Evolutionary conservation across 371 early-diverging fungal genomes (phyloP).

Genomic region (Lichtheimia corymbifera): DNA sequence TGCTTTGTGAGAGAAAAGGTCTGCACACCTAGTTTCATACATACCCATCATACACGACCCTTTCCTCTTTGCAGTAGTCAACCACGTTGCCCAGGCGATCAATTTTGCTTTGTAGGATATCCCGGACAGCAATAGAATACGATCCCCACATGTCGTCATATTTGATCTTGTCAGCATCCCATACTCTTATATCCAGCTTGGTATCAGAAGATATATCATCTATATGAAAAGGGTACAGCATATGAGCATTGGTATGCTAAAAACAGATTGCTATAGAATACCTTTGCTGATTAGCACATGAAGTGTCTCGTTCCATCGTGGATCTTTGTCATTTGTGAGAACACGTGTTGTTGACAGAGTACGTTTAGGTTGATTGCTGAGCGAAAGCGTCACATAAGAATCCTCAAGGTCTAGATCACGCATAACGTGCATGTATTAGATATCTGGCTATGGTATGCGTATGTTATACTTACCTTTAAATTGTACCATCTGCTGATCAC

Average conservation of each 20-base stretch:
- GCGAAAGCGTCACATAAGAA: conserved; percentile 37
- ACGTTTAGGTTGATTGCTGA: conserved; percentile 41
- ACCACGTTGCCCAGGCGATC: conserved; percentile 37
- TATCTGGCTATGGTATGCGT: not conserved
- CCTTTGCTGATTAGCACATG: conserved; percentile 35
- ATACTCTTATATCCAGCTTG: conserved; percentile 40
- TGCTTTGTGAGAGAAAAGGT: not conserved
- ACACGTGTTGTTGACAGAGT: conserved; percentile 38
- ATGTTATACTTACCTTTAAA: conserved; percentile 22
- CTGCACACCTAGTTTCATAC: not conserved
- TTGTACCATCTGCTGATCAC: conserved; percentile 18
- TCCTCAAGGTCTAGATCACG: conserved; percentile 37
- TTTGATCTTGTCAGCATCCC: conserved; percentile 52
- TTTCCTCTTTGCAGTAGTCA: conserved; percentile 35
- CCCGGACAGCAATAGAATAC: conserved; percentile 31
- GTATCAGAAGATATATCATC: conserved; percentile 42
- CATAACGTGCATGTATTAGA: not conserved
- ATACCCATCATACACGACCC: conserved; percentile 42
- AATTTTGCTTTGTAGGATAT: conserved; percentile 30
- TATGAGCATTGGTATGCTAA: not conserved
- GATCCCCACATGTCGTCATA: conserved; percentile 46
- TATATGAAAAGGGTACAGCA: not conserved
- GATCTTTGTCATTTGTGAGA: conserved; percentile 43
- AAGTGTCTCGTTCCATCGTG: conserved; percentile 42
- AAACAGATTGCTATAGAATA: not conserved